Conservation (phyloP, 768 basidiomycete genomes). For the Tricholoma hemisulphureum region DNA sequence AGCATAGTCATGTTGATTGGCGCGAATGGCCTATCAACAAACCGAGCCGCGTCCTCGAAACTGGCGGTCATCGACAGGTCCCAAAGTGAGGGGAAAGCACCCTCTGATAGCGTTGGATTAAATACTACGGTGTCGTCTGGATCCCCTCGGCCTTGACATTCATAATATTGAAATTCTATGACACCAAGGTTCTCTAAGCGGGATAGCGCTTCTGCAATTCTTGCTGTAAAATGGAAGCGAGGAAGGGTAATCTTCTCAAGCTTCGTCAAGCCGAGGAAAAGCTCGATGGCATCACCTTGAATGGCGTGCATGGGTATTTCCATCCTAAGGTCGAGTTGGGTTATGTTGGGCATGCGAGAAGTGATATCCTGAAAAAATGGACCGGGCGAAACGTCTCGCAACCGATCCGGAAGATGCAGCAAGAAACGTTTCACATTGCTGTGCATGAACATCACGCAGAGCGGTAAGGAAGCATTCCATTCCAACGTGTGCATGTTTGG, state of each 20-base stretch:
- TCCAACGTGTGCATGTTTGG: constrained; percentile 53
- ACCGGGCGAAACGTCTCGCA: constrained; percentile 12
- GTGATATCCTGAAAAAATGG: constrained; percentile 39
- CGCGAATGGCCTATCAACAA: constrained; percentile 43
- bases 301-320: constrained; percentile 38
- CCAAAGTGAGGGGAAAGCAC: constrained; percentile 52
- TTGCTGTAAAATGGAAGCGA: constrained; percentile 47
- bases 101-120: constrained; percentile 41
- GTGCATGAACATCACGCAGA: constrained; percentile 58
- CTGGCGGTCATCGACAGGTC: constrained; percentile 49
- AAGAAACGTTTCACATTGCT: constrained; percentile 40
- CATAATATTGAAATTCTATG: constrained; percentile 55
- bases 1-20: constrained; percentile 51
- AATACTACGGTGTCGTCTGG: constrained; percentile 44
- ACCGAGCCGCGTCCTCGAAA: constrained; percentile 43
- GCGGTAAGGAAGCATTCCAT: constrained; percentile 39
- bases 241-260: constrained; percentile 42
- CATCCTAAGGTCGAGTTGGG: constrained; percentile 46
- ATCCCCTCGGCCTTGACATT: constrained; percentile 47
- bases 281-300: constrained; percentile 37
- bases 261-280: constrained; percentile 30
- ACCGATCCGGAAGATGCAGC: neutral
- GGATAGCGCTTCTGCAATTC: constrained; percentile 47
- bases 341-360: constrained; percentile 52
- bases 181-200: constrained; percentile 39